Evolutionary conservation across 179 eudicot species (phyloP), one percentile per base, ranked within the genome.

Genomic region (Spinacia oleracea): DNA sequence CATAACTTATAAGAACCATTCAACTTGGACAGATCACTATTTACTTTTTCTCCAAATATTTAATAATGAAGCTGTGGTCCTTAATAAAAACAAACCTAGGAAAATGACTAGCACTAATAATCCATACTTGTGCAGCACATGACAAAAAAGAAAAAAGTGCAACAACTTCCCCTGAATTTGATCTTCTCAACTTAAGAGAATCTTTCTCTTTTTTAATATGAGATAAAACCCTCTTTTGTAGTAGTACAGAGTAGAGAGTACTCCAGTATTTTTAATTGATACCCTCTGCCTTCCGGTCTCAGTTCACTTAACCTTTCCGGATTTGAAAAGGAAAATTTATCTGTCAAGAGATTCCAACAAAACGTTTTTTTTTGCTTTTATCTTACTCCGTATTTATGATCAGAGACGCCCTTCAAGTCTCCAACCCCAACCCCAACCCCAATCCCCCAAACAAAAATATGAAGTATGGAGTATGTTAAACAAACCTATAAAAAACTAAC

Each of bases 71-170:
- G 27, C 27, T 27, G 74, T 70, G 74, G 74, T 18, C 58, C 58
- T 16, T 29, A 43, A 23, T 5, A 12, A 38, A 1, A n/a, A 42
- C 29, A 23, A 48, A 70, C 7, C 5, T 29, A 70, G 35, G 31
- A 46, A 70, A 70, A 25, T 15, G 31, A 70, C 58, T 45, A 46
- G 38, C 74, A 70, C 56, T 45, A 42, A 46, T 70, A 40, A 21
- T 27, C 74, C 74, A 70, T 23, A 69, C 53, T 70, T 27, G 10
- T 70, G 74, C 74, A 45, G 58, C 56, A 70, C 35, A 70, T 27
- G 58, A 29, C 35, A 70, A 46, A 45, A 46, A 27, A 43, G 32
- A 69, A n/a, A 69, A 69, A 69, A 69, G 53, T 42, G 73, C 53
- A 35, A 66, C 23, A 31, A 40, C 27, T 42, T 23, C 18, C 7